Conservation (phyloP, 129 eudicot species). For the Saussurea involucrata region DNA sequence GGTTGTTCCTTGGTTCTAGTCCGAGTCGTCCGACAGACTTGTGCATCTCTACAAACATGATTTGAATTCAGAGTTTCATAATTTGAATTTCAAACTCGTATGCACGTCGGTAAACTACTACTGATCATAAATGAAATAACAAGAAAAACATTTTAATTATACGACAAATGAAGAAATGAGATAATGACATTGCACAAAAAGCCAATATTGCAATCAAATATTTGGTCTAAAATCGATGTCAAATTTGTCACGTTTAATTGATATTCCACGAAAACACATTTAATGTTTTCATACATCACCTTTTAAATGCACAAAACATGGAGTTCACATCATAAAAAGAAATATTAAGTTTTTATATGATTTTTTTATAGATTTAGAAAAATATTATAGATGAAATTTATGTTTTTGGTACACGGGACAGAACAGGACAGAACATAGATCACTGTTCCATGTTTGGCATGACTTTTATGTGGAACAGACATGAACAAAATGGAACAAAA, state of each 20-base stretch:
- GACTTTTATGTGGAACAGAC: no score
- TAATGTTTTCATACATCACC: slow-evolving; percentile 6
- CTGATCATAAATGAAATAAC: no score
- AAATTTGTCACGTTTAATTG: slow-evolving; percentile 15
- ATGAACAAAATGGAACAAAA: no score
- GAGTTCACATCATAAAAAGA: neutral
- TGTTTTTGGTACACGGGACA: neutral
- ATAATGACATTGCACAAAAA: slow-evolving; percentile 15
- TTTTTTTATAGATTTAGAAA: neutral
- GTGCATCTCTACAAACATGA: no score
- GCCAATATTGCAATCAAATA: slow-evolving; percentile 23
- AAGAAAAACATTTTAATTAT: no score
- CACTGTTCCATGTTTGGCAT: no score
- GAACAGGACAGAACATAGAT: no score
- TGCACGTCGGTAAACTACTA: neutral
- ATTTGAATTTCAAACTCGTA: neutral
- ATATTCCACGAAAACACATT: slow-evolving; percentile 8
- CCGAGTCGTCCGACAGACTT: no score
- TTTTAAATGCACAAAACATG: slow-evolving; percentile 10
- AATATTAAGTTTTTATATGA: neutral
- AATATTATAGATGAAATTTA: neutral
- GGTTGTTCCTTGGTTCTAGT: no score
- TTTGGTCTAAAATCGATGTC: slow-evolving; percentile 14
- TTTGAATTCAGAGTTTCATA: neutral
- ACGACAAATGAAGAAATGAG: neutral